phyloP scores from a whole-genome alignment of 1,139 yeast genomes.

The Saccharomycopsis hybrid region DNA sequence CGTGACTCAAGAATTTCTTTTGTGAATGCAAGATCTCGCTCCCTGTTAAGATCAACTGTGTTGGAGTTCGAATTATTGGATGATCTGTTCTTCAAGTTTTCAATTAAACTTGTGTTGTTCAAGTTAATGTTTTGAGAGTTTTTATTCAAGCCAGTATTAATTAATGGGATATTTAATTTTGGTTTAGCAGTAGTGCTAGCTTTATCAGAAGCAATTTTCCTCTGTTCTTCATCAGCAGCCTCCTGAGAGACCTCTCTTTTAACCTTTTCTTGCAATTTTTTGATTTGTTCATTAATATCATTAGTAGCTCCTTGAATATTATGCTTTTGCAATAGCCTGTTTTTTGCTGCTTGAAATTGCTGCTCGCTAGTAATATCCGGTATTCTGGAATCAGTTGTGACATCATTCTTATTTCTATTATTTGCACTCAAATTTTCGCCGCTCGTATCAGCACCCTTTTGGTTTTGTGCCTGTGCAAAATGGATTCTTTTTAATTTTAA shows the following conservation, averaged over 20 bases:
- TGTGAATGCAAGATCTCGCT: not conserved
- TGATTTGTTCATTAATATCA: slow-evolving; percentile 11
- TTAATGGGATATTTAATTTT: slow-evolving; percentile 17
- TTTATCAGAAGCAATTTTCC: not conserved
- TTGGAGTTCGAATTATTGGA: not conserved
- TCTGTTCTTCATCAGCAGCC: too few species aligned
- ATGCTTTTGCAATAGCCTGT: not conserved
- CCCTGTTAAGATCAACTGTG: not conserved
- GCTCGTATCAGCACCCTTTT: not conserved
- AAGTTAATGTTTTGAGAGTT: not conserved
- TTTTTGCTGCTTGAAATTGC: slow-evolving; percentile 7
- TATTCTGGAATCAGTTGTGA: not conserved
- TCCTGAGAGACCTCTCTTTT: slow-evolving; percentile 6
- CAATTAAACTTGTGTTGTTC: slow-evolving; percentile 8
- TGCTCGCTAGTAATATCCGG: not conserved
- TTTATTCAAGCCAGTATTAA: slow-evolving; percentile 12
- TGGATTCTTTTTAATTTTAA: slow-evolving; percentile 8
- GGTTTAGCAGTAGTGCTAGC: slow-evolving; percentile 4
- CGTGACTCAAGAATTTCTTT: not conserved
- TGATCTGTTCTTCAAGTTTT: slow-evolving; percentile 6
- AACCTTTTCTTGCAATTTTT: slow-evolving; percentile 13
- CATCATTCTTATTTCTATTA: not conserved
- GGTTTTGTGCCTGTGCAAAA: not conserved
- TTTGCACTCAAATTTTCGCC: not conserved
- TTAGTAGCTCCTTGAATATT: not conserved